phyloP scores from a whole-genome alignment of 768 basidiomycete species.

The Paxillus involutus region DNA sequence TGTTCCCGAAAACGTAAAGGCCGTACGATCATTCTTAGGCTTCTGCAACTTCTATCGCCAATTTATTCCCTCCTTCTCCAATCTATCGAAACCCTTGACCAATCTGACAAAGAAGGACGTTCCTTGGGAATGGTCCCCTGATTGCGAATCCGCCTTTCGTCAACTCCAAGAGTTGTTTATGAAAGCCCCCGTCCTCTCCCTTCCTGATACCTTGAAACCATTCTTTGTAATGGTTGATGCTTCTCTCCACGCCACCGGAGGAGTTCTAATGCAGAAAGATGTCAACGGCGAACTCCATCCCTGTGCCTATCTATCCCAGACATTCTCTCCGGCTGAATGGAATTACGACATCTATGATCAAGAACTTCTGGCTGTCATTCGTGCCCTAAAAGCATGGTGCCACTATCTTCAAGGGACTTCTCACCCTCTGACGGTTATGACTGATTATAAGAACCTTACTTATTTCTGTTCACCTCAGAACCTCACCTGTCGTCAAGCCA shows the following conservation, averaged over 20 bases:
- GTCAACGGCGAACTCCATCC: neutral
- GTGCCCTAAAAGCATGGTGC: conserved; percentile 6
- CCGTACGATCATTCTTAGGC: conserved; percentile 22
- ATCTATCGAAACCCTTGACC: conserved; percentile 22
- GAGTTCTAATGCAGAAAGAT: neutral
- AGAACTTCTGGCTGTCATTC: conserved; percentile 1
- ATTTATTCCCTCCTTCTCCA: conserved; percentile 24
- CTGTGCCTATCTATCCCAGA: neutral
- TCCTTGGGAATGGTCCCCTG: neutral
- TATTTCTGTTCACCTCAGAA: conserved; percentile 5
- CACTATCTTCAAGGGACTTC: conserved; percentile 34
- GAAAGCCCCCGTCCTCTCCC: too few relatives aligned
- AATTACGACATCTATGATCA: conserved; percentile 50
- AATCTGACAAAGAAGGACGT: neutral
- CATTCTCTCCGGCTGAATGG: conserved; percentile 26
- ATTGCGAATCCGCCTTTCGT: neutral
- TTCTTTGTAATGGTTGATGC: conserved; percentile 4
- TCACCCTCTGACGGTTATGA: conserved; percentile 30
- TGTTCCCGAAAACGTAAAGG: conserved; percentile 16
- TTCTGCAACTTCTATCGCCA: too few relatives aligned
- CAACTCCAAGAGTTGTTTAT: neutral
- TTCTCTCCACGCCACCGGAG: neutral
- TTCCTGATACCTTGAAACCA: conserved; percentile 5
- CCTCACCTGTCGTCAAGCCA: too few relatives aligned
- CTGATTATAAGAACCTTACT: conserved; percentile 26